Evolutionary conservation across 306 rosid species (phyloP).

Genomic region (Fragaria vesca): DNA sequence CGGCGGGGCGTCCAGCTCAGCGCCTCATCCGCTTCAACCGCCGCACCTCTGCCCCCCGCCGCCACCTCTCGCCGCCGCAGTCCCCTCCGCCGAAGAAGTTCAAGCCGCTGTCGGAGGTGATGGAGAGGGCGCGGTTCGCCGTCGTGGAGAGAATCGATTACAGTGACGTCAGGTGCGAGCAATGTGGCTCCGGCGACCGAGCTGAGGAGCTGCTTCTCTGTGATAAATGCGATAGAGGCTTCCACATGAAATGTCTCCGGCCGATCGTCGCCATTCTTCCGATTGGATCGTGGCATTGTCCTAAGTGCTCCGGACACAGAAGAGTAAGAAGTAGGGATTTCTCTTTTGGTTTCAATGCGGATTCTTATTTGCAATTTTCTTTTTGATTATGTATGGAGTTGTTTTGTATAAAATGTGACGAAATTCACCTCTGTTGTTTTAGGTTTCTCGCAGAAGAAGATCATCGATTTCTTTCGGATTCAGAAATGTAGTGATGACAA

Average conservation of each 20-base stretch:
- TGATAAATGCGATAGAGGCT: constrained; percentile 78
- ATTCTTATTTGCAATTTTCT: not conserved
- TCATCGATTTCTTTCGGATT: constrained; percentile 72
- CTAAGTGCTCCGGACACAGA: constrained; percentile 52
- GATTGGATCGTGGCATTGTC: constrained; percentile 84
- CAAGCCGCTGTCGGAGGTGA: constrained; percentile 45
- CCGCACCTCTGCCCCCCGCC: constrained; percentile 49
- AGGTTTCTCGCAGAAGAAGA: constrained; percentile 75
- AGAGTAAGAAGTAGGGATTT: constrained; percentile 53
- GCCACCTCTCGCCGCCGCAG: constrained; percentile 6
- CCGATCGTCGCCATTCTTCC: constrained; percentile 81
- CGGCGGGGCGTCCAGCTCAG: constrained; percentile 37
- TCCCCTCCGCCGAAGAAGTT: constrained; percentile 44
- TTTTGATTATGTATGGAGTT: not conserved
- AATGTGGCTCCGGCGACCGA: constrained; percentile 66
- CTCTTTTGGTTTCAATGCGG: not conserved
- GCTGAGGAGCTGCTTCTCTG: constrained; percentile 74
- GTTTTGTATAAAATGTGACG: constrained; percentile 29
- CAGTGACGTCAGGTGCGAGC: constrained; percentile 46
- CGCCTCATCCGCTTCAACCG: constrained; percentile 46
- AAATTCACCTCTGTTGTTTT: constrained; percentile 19
- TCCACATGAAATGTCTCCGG: constrained; percentile 79
- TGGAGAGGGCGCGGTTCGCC: constrained; percentile 47
- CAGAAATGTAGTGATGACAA: constrained; percentile 31
- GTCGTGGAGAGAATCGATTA: constrained; percentile 49